phyloP scores from a whole-genome alignment of 2,329 filamentous ascomycete genomes.

The Fusarium sp. region DNA sequence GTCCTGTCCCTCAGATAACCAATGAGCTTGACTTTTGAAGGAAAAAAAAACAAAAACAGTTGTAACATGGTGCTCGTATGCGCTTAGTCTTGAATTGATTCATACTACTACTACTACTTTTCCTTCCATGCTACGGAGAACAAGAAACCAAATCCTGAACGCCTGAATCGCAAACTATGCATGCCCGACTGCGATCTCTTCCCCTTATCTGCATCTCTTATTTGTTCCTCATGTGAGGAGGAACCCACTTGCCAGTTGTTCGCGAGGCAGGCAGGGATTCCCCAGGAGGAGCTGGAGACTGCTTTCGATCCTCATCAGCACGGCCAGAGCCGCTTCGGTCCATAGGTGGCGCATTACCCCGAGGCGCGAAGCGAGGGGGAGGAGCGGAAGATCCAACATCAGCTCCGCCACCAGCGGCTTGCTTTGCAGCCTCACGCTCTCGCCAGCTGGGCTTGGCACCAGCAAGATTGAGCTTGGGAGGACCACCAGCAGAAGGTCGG shows the following conservation, averaged over 20 bases:
- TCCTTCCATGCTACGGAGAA: conserved; percentile 37
- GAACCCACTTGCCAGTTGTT: conserved; percentile 67
- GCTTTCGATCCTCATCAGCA: conserved; percentile 48
- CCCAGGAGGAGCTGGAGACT: conserved; percentile 52
- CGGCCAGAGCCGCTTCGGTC: conserved; percentile 55
- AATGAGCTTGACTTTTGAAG: conserved; percentile 1
- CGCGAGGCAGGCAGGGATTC: conserved; percentile 63
- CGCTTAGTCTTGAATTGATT: conserved; percentile 40
- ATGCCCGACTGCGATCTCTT: conserved; percentile 30
- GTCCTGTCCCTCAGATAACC: conserved; percentile 9
- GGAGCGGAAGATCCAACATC: conserved; percentile 48
- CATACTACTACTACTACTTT: conserved; percentile 42
- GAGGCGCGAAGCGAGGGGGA: conserved; percentile 50
- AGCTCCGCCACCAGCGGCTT: conserved; percentile 47
- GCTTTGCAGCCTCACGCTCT: conserved; percentile 70
- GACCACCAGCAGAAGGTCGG: conserved; percentile 52
- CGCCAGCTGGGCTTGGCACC: conserved; percentile 72
- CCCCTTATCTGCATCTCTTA: conserved; percentile 28
- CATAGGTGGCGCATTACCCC: conserved; percentile 53
- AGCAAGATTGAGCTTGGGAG: conserved; percentile 68
- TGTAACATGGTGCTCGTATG: conserved; percentile 39
- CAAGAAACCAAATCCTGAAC: conserved; percentile 50
- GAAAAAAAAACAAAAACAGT: neutral
- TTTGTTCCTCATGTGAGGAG: conserved; percentile 53
- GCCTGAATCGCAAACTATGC: conserved; percentile 46